phyloP scores from a whole-genome alignment of 257 asterid species.

The Asclepias syriaca region DNA sequence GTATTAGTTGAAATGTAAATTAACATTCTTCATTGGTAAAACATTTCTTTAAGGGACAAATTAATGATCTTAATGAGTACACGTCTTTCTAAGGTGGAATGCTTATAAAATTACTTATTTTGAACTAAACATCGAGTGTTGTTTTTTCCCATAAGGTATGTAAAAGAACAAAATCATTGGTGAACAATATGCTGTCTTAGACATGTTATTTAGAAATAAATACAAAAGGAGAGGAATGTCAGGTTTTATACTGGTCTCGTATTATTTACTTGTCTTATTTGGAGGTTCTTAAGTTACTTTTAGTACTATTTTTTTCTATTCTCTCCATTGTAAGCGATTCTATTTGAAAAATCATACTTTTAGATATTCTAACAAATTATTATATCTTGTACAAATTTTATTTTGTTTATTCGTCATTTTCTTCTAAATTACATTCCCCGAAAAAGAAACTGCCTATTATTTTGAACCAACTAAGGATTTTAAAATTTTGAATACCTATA shows the following conservation, averaged over 20 bases:
- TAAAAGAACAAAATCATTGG: not conserved
- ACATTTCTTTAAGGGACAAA: not conserved
- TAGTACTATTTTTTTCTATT: not conserved
- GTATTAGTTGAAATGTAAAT: not conserved
- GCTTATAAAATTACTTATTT: not conserved
- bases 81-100: not conserved
- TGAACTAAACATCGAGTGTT: not conserved
- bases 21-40: not conserved
- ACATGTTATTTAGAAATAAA: not conserved
- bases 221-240: not conserved
- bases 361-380: not conserved
- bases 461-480: not conserved
- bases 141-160: not conserved
- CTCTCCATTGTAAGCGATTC: not conserved
- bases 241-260: not conserved
- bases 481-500: not conserved
- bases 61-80: not conserved
- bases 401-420: not conserved
- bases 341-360: not conserved
- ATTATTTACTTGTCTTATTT: not conserved
- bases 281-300: not conserved
- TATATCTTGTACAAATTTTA: too few relatives aligned
- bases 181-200: not conserved
- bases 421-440: not conserved
- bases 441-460: not conserved